These are phyloP conservation scores for Neopestalotiopsis sp. DNA, from an alignment of 2,329 filamentous ascomycete species.

Conservation along the genomic window DNA sequence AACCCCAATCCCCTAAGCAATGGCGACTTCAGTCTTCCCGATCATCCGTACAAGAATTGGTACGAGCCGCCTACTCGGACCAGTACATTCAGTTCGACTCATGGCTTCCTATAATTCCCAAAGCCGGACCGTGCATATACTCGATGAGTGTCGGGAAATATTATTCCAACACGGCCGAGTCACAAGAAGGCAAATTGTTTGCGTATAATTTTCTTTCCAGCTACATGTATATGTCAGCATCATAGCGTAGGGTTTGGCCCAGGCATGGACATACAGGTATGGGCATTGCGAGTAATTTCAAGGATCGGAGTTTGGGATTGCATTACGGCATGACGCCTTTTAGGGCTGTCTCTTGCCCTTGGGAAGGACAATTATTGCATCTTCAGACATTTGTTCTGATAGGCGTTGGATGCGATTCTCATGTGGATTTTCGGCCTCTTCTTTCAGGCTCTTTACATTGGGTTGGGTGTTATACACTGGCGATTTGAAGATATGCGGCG, in stretches of 20 bases:
- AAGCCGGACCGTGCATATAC: background rate
- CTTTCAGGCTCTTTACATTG: too few species aligned
- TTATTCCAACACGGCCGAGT: background rate
- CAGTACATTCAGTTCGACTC: slow-evolving; percentile 32
- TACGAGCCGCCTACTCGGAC: slow-evolving; percentile 74
- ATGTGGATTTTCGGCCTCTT: too few species aligned
- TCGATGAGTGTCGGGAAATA: background rate
- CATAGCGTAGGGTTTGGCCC: background rate
- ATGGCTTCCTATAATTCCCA: slow-evolving; percentile 24
- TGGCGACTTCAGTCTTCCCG: slow-evolving; percentile 78
- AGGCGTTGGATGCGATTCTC: too few species aligned
- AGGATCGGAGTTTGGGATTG: background rate
- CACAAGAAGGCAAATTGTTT: background rate
- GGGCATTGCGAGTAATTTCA: background rate
- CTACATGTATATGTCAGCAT: background rate
- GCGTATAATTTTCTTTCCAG: background rate
- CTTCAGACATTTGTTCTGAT: too few species aligned
- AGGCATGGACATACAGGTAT: background rate
- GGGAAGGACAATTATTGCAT: too few species aligned
- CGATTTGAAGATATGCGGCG: background rate
- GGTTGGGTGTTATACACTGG: too few species aligned
- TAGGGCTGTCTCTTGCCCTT: background rate
- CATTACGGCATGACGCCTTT: background rate
- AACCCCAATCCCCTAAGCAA: slow-evolving; percentile 72
- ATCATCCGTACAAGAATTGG: slow-evolving; percentile 82